Evolutionary conservation across 192 early-diverging fungal genomes (phyloP).

Genomic region (Umbelopsis sp.): DNA sequence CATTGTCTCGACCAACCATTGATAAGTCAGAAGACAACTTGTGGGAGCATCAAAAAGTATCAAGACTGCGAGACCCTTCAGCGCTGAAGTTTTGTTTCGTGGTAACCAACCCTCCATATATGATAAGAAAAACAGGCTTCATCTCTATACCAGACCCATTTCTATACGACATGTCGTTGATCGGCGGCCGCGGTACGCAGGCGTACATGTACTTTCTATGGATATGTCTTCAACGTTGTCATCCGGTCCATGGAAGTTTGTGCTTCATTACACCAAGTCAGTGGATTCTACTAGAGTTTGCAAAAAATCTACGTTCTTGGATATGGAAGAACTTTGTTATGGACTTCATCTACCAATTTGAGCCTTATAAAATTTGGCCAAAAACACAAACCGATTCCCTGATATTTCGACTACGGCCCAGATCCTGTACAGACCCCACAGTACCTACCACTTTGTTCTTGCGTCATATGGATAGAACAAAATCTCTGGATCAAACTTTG

Average conservation of each 20-base stretch:
- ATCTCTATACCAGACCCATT: conserved; percentile 51
- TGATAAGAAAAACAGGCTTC: conserved; percentile 61
- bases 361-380: conserved; percentile 63
- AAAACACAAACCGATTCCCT: conserved; percentile 64
- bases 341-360: conserved; percentile 58
- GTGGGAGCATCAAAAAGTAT: conserved; percentile 49
- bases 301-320: conserved; percentile 52
- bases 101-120: conserved; percentile 65
- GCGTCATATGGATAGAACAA: neutral
- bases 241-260: conserved; percentile 44
- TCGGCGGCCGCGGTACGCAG: conserved; percentile 54
- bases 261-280: conserved; percentile 66
- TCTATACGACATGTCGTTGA: conserved; percentile 50
- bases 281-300: conserved; percentile 63
- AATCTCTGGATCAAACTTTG: conserved; percentile 22
- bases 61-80: conserved; percentile 40
- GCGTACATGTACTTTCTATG: conserved; percentile 64
- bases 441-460: neutral
- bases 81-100: conserved; percentile 56
- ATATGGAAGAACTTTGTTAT: conserved; percentile 54
- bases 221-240: conserved; percentile 55
- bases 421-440: neutral
- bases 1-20: conserved; percentile 40
- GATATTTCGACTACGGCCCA: conserved; percentile 53
- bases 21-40: conserved; percentile 8